Base-by-base conservation (phyloP, 2,329 filamentous ascomycete species). In the Tolypocladium pustulatum region DNA sequence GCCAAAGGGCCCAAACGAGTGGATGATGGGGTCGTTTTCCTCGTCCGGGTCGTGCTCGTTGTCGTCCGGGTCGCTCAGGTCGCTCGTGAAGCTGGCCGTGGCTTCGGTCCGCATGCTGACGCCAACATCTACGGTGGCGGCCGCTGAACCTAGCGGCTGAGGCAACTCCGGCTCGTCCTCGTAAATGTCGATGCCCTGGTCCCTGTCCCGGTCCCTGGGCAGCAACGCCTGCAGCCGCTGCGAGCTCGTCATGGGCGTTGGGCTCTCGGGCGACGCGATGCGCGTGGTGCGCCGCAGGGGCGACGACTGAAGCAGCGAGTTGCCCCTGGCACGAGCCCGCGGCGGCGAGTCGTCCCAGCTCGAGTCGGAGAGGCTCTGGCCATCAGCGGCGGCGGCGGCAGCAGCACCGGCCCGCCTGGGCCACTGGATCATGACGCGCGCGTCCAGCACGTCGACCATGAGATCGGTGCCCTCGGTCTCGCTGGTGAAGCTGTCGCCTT, bases 361-460 rank as follows among this genome's bases (percentile, higher is more conserved):
- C n/a, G 84, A 86, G 64, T 90, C 86, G 12, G 85, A 86, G 61
- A 83, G 75, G 61, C 77, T 76, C 32, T 76, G 81, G 67, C 8
- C 27, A 2, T 34, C 49, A 17, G 8, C 49, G 27, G 1, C 43
- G 3, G 8, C 27, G 8, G 49, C 27, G 8, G 17, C 46, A 0
- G 25, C 43, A 9, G 43, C 43, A 4, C 76, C 66, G 38, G 73
- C 82, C 75, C 69, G 79, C 73, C 75, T 83, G 52, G 94, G 94
- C 93, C 94, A 97, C 69, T 87, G 85, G 62, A 99, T 78, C 72
- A 96, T 81, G 52, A 97, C 91, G 62, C 94, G 89, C 57, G 91
- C 87, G 70, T 96, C 92, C 67, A 96, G 91, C 49, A 97, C 91
- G 71, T 97, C 92, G 63, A 99, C 78, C 85, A 99, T 95, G 71